Conservation (phyloP, 2,329 filamentous ascomycete genomes). For the Monosporascus sp. region DNA sequence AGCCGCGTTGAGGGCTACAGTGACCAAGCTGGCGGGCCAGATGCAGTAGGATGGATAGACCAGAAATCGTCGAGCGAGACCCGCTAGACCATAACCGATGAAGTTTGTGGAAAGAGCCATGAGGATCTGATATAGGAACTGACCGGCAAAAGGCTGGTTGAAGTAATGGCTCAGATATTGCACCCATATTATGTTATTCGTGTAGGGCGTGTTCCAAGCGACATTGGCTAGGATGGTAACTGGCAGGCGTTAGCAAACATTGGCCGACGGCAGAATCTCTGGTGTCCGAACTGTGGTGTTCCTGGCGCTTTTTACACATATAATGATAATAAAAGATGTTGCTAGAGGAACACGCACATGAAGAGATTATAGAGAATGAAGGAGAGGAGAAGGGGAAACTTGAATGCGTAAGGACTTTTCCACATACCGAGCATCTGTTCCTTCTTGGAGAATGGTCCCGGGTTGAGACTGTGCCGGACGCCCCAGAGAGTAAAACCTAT, state of each 20-base stretch:
- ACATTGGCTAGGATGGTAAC: constrained; percentile 59
- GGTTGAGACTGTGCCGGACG: constrained; percentile 26
- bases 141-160: constrained; percentile 43
- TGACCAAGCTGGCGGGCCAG: constrained; percentile 43
- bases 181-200: constrained; percentile 44
- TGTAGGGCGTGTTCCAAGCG: constrained; percentile 42
- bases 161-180: constrained; percentile 46
- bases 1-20: constrained; percentile 41
- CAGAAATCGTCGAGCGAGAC: constrained; percentile 40
- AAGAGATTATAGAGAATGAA: background rate
- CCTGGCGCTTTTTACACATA: background rate
- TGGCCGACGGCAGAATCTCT: background rate
- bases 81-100: constrained; percentile 52
- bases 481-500: constrained; percentile 41
- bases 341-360: background rate
- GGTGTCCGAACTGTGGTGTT: background rate
- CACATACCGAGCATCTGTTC: constrained; percentile 46
- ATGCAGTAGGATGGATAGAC: constrained; percentile 47
- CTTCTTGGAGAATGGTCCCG: constrained; percentile 47
- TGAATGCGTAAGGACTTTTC: no score
- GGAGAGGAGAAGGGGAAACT: no score
- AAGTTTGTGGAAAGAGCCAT: constrained; percentile 48
- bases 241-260: background rate
- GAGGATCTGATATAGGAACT: constrained; percentile 45
- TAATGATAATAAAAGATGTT: background rate